Evolutionary conservation across 2,329 filamentous ascomycete species (phyloP).

Genomic region (Aspergillus quadricinctus): DNA sequence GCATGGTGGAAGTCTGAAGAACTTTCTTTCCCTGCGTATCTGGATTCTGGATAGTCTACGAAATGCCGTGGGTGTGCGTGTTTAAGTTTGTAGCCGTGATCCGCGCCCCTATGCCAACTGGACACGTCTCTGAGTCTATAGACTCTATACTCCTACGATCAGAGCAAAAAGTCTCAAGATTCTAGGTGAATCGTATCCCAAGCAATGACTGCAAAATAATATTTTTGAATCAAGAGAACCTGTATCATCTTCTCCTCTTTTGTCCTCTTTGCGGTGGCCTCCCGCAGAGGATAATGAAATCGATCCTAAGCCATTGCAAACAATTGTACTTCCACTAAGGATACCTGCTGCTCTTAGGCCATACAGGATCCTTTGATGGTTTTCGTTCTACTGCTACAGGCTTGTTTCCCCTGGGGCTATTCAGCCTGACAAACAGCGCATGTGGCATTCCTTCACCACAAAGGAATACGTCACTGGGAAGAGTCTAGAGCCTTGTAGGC

Average conservation of each 20-base stretch:
- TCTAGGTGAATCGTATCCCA: background rate
- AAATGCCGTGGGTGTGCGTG: no score
- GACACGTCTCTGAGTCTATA: no score
- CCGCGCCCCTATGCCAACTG: no score
- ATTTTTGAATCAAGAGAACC: background rate
- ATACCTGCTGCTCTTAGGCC: background rate
- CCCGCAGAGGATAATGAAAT: background rate
- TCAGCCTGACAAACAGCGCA: no score
- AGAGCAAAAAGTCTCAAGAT: background rate
- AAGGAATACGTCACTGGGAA: no score
- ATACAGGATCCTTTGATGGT: background rate
- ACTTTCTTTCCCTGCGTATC: background rate
- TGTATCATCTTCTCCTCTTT: background rate
- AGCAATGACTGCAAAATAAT: no score
- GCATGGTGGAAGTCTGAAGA: background rate
- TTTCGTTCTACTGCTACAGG: background rate
- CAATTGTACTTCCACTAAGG: background rate
- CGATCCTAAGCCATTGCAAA: no score
- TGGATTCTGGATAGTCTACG: no score
- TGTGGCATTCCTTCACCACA: background rate
- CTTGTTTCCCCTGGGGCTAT: background rate
- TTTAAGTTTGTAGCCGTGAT: background rate
- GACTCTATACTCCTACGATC: no score
- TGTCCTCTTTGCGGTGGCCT: background rate
- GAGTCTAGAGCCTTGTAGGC: no score